Conservation (phyloP, 1,284 basidiomycete species). For the Microbotryum saponariae region DNA sequence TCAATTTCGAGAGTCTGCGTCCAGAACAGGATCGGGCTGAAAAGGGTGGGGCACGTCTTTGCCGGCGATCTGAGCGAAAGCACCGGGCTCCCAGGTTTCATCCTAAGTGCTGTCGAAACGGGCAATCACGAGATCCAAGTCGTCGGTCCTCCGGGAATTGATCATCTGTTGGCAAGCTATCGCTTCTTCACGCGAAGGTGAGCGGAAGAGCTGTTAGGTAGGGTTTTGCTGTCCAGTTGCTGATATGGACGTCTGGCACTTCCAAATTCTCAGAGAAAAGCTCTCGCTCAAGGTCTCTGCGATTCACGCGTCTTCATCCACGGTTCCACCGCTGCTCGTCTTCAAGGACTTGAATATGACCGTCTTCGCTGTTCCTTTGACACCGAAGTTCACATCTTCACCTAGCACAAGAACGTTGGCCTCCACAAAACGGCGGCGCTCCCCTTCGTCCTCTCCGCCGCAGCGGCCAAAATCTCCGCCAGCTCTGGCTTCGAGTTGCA, state of each 20-base stretch:
- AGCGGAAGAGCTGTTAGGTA: not conserved
- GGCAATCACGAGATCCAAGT: constrained; percentile 26
- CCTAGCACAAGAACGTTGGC: no score
- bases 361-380: constrained; percentile 20
- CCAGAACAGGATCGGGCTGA: constrained; percentile 25
- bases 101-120: constrained; percentile 30
- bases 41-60: constrained; percentile 31
- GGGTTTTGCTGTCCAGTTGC: no score
- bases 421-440: no score
- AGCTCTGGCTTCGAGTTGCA: no score
- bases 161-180: constrained; percentile 30
- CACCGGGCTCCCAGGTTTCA: constrained; percentile 28
- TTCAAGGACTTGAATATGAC: constrained; percentile 19
- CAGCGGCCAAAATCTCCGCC: no score
- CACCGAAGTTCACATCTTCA: not conserved
- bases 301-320: not conserved
- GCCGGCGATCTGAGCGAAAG: constrained; percentile 21
- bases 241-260: not conserved
- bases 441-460: no score
- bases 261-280: constrained; percentile 13
- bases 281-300: constrained; percentile 22
- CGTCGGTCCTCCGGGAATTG: constrained; percentile 27
- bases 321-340: constrained; percentile 8
- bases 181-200: constrained; percentile 29
- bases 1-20: constrained; percentile 27